phyloP scores from a whole-genome alignment of 2,329 filamentous ascomycete species.

The Cladosporium sp. region DNA sequence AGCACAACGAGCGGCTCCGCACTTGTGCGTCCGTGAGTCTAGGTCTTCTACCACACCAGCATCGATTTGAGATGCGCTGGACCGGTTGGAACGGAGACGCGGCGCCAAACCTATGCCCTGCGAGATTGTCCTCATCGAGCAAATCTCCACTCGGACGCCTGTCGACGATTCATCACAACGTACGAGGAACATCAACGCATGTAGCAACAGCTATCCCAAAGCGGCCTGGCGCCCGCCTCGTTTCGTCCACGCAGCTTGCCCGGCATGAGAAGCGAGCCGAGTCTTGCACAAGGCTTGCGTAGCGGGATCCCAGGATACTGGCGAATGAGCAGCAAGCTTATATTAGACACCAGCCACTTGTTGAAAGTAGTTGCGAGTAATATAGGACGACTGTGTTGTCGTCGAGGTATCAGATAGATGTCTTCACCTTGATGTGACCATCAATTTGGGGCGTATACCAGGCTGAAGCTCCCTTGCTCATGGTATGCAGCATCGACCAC shows the following conservation, averaged over 20 bases:
- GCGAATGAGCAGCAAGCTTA: background rate
- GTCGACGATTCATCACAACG: slow-evolving; percentile 13
- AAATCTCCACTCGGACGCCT: slow-evolving; percentile 27
- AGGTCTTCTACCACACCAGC: slow-evolving; percentile 12
- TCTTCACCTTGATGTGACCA: background rate
- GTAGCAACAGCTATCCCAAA: slow-evolving; percentile 30
- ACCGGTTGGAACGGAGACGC: slow-evolving; percentile 20
- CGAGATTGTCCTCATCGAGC: slow-evolving; percentile 5
- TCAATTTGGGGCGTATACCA: background rate
- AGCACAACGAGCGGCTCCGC: slow-evolving; percentile 26
- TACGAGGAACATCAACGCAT: slow-evolving; percentile 19
- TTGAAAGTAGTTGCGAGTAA: background rate
- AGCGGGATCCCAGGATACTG: background rate
- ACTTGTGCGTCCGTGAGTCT: slow-evolving; percentile 15
- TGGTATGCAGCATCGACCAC: slow-evolving; percentile 1
- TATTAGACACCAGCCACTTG: background rate
- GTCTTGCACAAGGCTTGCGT: slow-evolving; percentile 11
- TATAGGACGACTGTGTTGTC: background rate
- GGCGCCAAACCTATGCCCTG: slow-evolving; percentile 22
- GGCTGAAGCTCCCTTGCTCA: slow-evolving; percentile 8
- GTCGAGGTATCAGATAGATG: background rate
- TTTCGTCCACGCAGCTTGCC: slow-evolving; percentile 1
- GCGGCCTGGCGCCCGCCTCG: slow-evolving; percentile 27
- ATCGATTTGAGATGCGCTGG: slow-evolving; percentile 12
- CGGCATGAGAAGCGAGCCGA: slow-evolving; percentile 13